Evolutionary conservation across 768 basidiomycete species (phyloP), one percentile per base, ranked within the genome.

Genomic region (Lentinula detonsa): DNA sequence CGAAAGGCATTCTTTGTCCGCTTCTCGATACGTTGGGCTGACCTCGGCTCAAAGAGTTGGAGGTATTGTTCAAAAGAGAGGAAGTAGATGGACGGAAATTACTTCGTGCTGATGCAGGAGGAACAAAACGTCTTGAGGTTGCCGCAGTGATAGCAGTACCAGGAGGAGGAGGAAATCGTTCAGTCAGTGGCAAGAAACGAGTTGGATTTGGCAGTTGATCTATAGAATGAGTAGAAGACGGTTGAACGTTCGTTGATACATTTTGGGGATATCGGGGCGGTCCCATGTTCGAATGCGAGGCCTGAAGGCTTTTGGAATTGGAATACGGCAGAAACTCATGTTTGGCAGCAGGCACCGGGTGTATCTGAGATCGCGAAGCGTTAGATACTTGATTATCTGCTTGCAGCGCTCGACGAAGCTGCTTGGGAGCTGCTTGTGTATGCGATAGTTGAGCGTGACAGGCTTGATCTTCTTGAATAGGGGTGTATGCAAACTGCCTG

Each of bases 401-500:
- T 35, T 66, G 72, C 37, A 70, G 67, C 54, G 69, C 59, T 43
- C 73, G 74, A 48, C 78, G 71, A 56, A 78, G 78, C 28, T 71
- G 68, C n/a, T 71, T 66, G 2, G 80, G 75, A 6, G 74, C 70
- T 16, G 72, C 64, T 65, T 84, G 86, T 59, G 70, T 70, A 65
- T 79, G 76, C 15, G 80, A 56, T 28, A 56, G 23, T 33, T 28
- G 72, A 21, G 78, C 75, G 2, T 72, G 65, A 39, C 75, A 76
- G 56, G 68, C 70, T 61, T 77, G 81, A 46, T 77, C 70, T 37
- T 74, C 77, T 18, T 77, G 75, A 23, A 81, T 78, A 23, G 81
- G 80, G 4, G 70, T 73, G 69, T 88, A 91, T n/a, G 83, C 82
- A 69, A 85, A 92, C 71, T 87, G 83, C 62, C 90, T 92, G 56